Conservation (phyloP, 1,139 yeast genomes). For the Geotrichum macrosporum region DNA sequence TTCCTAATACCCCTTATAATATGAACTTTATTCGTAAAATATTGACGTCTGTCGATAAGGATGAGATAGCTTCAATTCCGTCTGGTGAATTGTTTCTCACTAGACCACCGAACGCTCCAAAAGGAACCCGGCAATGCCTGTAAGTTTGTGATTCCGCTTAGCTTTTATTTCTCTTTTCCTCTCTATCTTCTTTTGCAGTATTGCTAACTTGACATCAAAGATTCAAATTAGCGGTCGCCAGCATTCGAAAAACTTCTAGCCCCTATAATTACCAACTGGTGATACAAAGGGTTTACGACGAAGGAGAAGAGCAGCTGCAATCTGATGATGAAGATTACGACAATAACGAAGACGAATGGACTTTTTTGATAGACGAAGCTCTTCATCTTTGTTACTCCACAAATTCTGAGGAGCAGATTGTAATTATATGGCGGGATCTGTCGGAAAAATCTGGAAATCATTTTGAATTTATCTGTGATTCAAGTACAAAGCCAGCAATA, state of each 20-base stretch:
- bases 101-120: too few species aligned
- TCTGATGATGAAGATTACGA: conserved; percentile 56
- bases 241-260: conserved; percentile 63
- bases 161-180: too few species aligned
- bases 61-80: conserved; percentile 68
- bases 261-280: conserved; percentile 68
- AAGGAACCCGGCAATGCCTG: conserved; percentile 46
- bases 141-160: conserved; percentile 23
- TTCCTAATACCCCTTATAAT: too few species aligned
- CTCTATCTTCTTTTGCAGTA: too few species aligned
- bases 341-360: conserved; percentile 53
- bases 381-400: conserved; percentile 48
- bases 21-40: conserved; percentile 81
- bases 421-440: conserved; percentile 74
- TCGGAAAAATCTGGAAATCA: conserved; percentile 85
- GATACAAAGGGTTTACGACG: conserved; percentile 63
- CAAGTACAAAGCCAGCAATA: conserved; percentile 51
- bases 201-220: neutral
- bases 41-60: conserved; percentile 57
- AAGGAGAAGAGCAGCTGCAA: conserved; percentile 55
- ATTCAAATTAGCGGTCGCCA: conserved; percentile 50
- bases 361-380: conserved; percentile 62
- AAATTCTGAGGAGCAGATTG: conserved; percentile 44
- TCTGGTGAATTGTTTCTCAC: conserved; percentile 70
- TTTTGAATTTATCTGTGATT: conserved; percentile 75